Conservation (phyloP, 495 filamentous ascomycete genomes). For the Hypoxylon trugodes region DNA sequence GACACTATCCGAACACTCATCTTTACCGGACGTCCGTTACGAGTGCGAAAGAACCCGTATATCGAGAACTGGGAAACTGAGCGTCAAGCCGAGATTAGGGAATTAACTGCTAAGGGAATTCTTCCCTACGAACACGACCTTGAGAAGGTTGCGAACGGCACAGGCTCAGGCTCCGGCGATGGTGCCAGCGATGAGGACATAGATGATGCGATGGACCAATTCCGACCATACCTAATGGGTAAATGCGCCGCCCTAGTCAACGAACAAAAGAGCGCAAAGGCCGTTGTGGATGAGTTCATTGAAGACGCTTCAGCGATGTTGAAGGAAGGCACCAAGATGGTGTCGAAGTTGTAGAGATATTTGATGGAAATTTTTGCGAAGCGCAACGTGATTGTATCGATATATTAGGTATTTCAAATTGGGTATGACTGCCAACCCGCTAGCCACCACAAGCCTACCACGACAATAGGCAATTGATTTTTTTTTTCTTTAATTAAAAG, state of each 20-base stretch:
- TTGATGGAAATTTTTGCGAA: neutral
- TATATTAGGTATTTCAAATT: neutral
- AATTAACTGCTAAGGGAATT: constrained; percentile 84
- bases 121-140: constrained; percentile 95
- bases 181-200: constrained; percentile 64
- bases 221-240: constrained; percentile 93
- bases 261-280: constrained; percentile 92
- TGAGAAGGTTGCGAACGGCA: constrained; percentile 71
- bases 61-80: constrained; percentile 97
- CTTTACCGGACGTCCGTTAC: constrained; percentile 94
- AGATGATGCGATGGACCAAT: constrained; percentile 86
- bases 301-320: constrained; percentile 77
- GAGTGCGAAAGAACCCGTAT: constrained; percentile 91
- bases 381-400: constrained; percentile 18
- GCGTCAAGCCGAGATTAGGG: constrained; percentile 85
- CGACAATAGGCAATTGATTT: too few species aligned
- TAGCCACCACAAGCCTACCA: neutral
- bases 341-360: constrained; percentile 67
- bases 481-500: too few species aligned
- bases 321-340: constrained; percentile 70
- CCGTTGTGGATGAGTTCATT: constrained; percentile 93
- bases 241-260: constrained; percentile 94
- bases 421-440: constrained; percentile 4
- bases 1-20: constrained; percentile 97
- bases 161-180: constrained; percentile 71